Conservation (phyloP, 805 yeast genomes). For the Saccharomycopsis fermentans region DNA sequence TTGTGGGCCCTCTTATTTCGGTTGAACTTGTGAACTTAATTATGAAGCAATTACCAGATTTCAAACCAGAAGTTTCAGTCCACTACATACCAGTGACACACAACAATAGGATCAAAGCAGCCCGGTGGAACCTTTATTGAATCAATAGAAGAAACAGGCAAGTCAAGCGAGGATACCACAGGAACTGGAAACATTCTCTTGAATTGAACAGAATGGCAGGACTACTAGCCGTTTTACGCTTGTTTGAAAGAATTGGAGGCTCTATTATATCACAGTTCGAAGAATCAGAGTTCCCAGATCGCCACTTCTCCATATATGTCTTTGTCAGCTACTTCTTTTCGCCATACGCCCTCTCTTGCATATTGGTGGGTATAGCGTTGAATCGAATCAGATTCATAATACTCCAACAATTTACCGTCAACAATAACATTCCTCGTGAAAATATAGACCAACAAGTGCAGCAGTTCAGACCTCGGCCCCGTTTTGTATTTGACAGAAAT, state of each 20-base stretch:
- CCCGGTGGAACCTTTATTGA: too few species aligned
- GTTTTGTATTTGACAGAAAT: constrained; percentile 10
- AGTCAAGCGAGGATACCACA: too few species aligned
- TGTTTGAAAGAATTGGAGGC: not conserved
- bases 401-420: constrained; percentile 31
- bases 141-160: too few species aligned
- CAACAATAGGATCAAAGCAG: too few species aligned
- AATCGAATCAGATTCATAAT: constrained; percentile 47
- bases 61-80: too few species aligned
- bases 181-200: too few species aligned
- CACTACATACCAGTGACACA: too few species aligned
- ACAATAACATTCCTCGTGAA: constrained; percentile 11
- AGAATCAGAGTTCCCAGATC: constrained; percentile 12
- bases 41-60: too few species aligned
- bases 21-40: too few species aligned
- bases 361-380: constrained; percentile 46
- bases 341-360: constrained; percentile 42
- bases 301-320: constrained; percentile 8
- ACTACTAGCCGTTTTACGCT: not conserved
- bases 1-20: too few species aligned
- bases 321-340: constrained; percentile 35
- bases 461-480: not conserved
- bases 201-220: not conserved
- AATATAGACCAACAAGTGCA: constrained; percentile 1
- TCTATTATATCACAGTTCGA: constrained; percentile 6